Evolutionary conservation across 441 rosid genomes (phyloP).

Genomic region (Adansonia grandidieri): DNA sequence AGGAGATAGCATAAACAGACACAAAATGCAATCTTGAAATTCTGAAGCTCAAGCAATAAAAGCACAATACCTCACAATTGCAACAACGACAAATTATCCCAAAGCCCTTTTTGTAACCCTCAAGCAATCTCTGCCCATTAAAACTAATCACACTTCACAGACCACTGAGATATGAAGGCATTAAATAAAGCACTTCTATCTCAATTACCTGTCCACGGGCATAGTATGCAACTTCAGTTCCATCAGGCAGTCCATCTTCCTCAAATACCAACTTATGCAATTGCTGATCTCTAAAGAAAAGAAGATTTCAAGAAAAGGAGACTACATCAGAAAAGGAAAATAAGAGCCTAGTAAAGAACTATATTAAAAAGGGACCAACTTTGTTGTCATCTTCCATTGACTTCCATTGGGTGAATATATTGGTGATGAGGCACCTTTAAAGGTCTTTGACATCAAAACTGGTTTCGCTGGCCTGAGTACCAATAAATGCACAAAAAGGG

Average conservation of each 20-base stretch:
- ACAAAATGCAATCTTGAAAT: conserved; percentile 1
- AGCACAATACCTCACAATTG: conserved; percentile 74
- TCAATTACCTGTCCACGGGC: conserved; percentile 73
- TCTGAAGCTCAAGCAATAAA: conserved; percentile 31
- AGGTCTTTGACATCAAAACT: conserved; percentile 36
- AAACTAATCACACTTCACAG: conserved; percentile 32
- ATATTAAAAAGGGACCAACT: conserved; percentile 49
- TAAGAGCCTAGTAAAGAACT: conserved; percentile 6
- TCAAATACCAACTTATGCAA: conserved; percentile 79
- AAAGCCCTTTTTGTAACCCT: conserved; percentile 82
- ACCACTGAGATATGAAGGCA: conserved; percentile 24
- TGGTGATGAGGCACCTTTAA: conserved; percentile 38
- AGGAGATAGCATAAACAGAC: conserved; percentile 22
- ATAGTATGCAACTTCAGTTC: conserved; percentile 80
- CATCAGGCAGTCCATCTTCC: conserved; percentile 80
- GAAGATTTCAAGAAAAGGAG: conserved; percentile 27
- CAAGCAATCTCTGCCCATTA: conserved; percentile 80
- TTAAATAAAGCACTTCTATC: conserved; percentile 27
- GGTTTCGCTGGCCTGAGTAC: conserved; percentile 47
- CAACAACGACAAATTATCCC: conserved; percentile 93
- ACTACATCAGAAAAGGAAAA: conserved; percentile 26
- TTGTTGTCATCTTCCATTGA: conserved; percentile 54
- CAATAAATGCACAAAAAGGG: conserved; percentile 10
- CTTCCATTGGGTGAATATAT: conserved; percentile 41
- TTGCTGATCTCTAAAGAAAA: conserved; percentile 64